Evolutionary conservation across 495 filamentous ascomycete species (phyloP), one percentile per base, ranked within the genome.

Genomic region (Chlorociboria aeruginascens): DNA sequence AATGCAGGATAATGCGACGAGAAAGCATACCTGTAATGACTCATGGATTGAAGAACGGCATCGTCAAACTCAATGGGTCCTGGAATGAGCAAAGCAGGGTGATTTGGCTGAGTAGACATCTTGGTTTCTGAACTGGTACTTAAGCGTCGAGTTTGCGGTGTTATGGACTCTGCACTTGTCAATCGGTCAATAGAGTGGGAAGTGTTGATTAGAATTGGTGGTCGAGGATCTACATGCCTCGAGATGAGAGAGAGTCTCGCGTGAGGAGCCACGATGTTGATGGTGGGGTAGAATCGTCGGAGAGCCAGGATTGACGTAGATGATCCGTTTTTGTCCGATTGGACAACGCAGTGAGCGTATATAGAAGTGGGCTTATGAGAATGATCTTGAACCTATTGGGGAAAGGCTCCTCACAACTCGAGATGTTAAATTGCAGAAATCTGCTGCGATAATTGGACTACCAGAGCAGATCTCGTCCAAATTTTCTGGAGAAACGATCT

Each of bases 11-110:
- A 42, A 16, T 35, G 11, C 12, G 14, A 6, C n/a, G 33, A 36
- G 32, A 44, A n/a, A 46, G 69, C 75, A 61, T 63, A 95, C 89
- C 89, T 90, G 70, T 83, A 94, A 68, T 97, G 92, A 63, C 83
- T 76, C 92, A 97, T 97, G 47, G 89, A 85, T 63, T 86, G 74
- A 39, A 98, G 78, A 43, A 98, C 92, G 37, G 81, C 89, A 86
- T 98, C 92, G 63, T 96, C 92, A 60, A 97, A 97, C 68, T 98
- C 92, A 62, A 98, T 92, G 61, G 92, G 92, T 28, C 92, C 92
- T 20, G 92, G 92, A 60, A 98, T 95, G 58, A 98, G 76, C 46
- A 59, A 48, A 1, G 88, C 77, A 48, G 86, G 77, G 63, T 95
- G 89, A 43, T 77, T 70, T 37, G 85, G 67, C 72, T 94, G 89